Percentiles rank a stretch among this genome's conserved stretches.
Conservation (phyloP, 2,329 filamentous ascomycete genomes). For the Colletotrichum incanum region DNA sequence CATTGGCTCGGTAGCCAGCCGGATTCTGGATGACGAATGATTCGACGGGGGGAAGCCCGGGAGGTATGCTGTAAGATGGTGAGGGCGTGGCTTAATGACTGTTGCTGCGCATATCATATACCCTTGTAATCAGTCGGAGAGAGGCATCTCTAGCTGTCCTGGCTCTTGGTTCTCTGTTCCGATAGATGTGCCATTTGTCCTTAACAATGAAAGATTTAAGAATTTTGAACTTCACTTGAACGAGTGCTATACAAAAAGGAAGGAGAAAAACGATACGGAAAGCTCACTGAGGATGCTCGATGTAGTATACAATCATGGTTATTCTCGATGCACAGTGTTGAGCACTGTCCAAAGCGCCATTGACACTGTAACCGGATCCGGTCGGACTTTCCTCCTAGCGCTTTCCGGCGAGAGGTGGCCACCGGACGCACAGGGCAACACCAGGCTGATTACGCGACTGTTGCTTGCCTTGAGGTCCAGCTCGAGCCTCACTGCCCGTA, state of each 20-base stretch:
- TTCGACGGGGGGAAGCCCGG: neutral
- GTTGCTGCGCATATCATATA: conserved; percentile 40
- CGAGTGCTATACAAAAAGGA: neutral
- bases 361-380: conserved; percentile 36
- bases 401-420: conserved; percentile 28
- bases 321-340: neutral
- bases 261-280: neutral
- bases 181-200: neutral
- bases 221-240: neutral
- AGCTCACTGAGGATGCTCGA: neutral
- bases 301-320: neutral
- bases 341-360: accelerated
- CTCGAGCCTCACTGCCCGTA: conserved; percentile 36
- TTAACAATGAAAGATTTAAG: neutral
- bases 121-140: conserved; percentile 39
- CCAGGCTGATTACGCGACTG: conserved; percentile 46
- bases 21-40: conserved; percentile 88
- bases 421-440: conserved; percentile 43
- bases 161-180: neutral
- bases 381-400: conserved; percentile 44
- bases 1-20: conserved; percentile 87
- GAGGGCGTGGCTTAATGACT: conserved; percentile 29
- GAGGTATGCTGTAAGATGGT: neutral
- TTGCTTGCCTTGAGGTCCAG: conserved; percentile 45
- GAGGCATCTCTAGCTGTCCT: neutral